Evolutionary conservation across 2,329 filamentous ascomycete species (phyloP), one percentile per base, ranked within the genome.

Genomic region (Metarhizium guizhouense): DNA sequence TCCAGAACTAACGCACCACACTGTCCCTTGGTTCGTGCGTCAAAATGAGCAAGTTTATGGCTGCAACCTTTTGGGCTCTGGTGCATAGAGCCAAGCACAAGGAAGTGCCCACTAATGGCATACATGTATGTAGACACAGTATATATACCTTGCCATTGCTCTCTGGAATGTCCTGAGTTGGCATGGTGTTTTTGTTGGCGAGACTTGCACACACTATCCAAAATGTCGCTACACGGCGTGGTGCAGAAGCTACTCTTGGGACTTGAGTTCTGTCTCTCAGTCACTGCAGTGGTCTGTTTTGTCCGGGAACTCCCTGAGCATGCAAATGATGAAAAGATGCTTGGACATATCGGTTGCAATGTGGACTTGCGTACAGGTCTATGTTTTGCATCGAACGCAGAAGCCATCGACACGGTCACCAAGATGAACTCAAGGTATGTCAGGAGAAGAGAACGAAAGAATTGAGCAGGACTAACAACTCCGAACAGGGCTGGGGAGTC

Each of bases 31-130:
- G 32, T 30, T 45, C 43, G 38, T 54, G 54, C 65, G 65, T 58
- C 40, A 65, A 65, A 65, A 68, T 68, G 67, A 68, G 67, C 67
- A 68, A 66, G 67, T 68, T 68, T 67, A 53, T 13, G 10, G 38
- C 8, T 51, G 38, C 51, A 47, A 29, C 34, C 53, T n/a, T 30
- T 36, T 29, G 30, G 6, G 29, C 36, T 54, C 25, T 13, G 40
- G 11, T 7, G 11, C 38, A 57, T 54, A 47, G 47, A 36, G 20
- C 8, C 11, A 50, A 42, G 55, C 49, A 45, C n/a, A 20, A 20
- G 42, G 7, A 20, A 45, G 16, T 45, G 42, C 8, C 63, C 63
- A 40, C 14, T 40, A 40, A 40, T 13, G 5, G 25, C 38, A 40
- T 14, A 16, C 11, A 47, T 59, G 65, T 36, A 60, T 45, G 16